Evolutionary conservation across 768 basidiomycete genomes (phyloP).

Genomic region (Mrakia hoshinonis): DNA sequence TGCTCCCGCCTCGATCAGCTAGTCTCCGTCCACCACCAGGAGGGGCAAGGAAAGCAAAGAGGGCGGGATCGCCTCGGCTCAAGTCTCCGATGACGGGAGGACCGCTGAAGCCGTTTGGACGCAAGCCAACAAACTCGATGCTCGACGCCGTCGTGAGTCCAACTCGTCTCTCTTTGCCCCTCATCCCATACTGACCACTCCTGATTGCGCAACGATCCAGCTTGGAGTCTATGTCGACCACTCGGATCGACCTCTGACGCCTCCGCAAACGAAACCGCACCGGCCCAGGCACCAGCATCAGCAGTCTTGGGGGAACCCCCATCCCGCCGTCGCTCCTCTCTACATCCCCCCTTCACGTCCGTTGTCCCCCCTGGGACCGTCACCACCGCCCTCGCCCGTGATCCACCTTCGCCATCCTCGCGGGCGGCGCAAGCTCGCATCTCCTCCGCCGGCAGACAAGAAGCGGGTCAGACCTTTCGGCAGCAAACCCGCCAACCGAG

Average conservation of each 20-base stretch:
- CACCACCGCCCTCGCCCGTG: not conserved
- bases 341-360: not conserved
- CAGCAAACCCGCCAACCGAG: not conserved
- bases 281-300: too few species aligned
- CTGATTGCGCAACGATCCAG: not conserved
- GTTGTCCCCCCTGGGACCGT: not conserved
- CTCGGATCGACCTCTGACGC: too few species aligned
- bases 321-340: not conserved
- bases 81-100: not conserved
- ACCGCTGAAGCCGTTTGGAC: conserved; percentile 4
- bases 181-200: not conserved
- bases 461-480: not conserved
- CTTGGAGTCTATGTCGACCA: too few species aligned
- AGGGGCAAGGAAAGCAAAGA: not conserved
- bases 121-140: not conserved
- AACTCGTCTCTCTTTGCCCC: not conserved
- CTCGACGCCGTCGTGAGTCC: conserved; percentile 5
- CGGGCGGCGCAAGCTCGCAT: not conserved
- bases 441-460: not conserved
- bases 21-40: not conserved
- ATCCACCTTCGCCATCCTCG: not conserved
- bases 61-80: conserved; percentile 1
- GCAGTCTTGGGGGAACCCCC: not conserved
- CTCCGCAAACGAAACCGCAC: too few species aligned
- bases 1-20: not conserved